Conservation (phyloP, 257 asterid genomes). For the Prunella vulgaris region DNA sequence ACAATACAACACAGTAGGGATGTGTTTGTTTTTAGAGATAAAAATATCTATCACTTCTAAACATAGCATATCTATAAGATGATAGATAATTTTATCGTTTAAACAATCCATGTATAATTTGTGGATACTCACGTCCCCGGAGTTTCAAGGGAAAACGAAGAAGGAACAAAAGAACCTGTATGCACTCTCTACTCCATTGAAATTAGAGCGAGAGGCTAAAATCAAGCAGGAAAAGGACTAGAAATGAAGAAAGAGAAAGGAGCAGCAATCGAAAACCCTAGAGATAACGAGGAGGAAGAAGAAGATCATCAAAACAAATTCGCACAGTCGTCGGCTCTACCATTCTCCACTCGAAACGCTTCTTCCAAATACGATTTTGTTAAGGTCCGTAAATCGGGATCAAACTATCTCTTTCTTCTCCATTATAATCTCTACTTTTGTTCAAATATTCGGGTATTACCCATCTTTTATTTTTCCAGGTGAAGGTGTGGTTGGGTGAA, state of each 20-base stretch:
- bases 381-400: slow-evolving; percentile 48
- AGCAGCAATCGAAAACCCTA: slow-evolving; percentile 42
- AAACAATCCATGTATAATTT: too few relatives aligned
- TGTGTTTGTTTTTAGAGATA: too few relatives aligned
- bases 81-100: too few relatives aligned
- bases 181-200: not conserved
- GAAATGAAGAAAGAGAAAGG: slow-evolving; percentile 50
- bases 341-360: slow-evolving; percentile 76
- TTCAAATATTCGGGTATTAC: not conserved
- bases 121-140: not conserved
- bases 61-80: too few relatives aligned
- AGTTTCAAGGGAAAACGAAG: not conserved
- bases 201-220: not conserved
- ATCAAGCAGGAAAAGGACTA: slow-evolving; percentile 1
- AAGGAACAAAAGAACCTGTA: not conserved
- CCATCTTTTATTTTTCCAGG: slow-evolving; percentile 39
- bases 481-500: slow-evolving; percentile 98
- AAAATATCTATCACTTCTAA: too few relatives aligned
- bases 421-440: not conserved
- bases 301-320: slow-evolving; percentile 26
- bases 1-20: too few relatives aligned
- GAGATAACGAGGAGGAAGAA: slow-evolving; percentile 24
- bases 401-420: not conserved
- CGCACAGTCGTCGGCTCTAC: slow-evolving; percentile 28
- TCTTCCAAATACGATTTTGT: slow-evolving; percentile 98